Conservation (phyloP, 2,329 filamentous ascomycete species). For the Hypoxylon sp. region DNA sequence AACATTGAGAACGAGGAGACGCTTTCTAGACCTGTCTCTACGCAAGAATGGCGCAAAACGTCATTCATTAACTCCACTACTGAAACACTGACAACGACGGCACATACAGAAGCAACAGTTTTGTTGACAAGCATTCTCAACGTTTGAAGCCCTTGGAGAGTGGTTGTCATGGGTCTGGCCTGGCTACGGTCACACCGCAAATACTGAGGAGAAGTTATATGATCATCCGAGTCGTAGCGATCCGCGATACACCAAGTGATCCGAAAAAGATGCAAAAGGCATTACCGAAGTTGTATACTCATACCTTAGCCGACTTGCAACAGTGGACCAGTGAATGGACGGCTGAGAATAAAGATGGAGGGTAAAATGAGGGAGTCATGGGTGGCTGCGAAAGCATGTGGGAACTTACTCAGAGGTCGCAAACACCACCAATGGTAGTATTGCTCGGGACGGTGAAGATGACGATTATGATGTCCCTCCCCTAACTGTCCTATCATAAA, state of each 20-base stretch:
- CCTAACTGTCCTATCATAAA: not conserved
- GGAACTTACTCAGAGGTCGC: not conserved
- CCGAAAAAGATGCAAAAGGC: too few relatives aligned
- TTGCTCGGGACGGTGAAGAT: not conserved
- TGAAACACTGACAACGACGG: not conserved
- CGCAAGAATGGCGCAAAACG: not conserved
- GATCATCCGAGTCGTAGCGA: too few relatives aligned
- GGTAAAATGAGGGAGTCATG: not conserved
- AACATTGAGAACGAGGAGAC: not conserved
- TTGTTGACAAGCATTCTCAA: not conserved
- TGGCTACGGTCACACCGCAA: not conserved
- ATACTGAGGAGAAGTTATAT: not conserved
- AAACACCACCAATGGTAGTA: not conserved
- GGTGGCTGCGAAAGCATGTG: not conserved
- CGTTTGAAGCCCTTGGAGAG: not conserved
- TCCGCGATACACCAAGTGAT: too few relatives aligned
- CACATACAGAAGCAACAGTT: not conserved
- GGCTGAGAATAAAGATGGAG: not conserved
- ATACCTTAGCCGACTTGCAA: too few relatives aligned
- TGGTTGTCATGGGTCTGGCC: not conserved
- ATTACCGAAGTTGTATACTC: too few relatives aligned
- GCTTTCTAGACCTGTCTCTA: not conserved
- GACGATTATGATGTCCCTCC: not conserved
- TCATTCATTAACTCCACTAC: not conserved
- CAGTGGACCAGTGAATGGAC: not conserved